Base-by-base conservation (phyloP, 768 basidiomycete genomes). In the Clavaria fumosa region DNA sequence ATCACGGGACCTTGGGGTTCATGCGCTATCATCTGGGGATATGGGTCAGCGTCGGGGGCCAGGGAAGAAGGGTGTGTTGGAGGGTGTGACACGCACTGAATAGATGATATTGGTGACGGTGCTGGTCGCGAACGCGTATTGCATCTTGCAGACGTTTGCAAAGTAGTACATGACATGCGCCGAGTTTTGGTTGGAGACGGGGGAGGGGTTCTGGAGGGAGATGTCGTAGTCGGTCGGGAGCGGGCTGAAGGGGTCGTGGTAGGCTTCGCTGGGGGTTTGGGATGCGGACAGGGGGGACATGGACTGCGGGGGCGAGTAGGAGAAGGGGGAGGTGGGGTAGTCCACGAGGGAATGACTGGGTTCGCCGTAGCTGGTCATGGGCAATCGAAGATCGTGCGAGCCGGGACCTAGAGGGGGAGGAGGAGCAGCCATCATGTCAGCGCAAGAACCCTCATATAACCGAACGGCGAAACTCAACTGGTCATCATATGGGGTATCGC, bases 121-220 rank as follows among this genome's bases (percentile, higher is more conserved):
- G 41, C 72, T 73, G 7, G 71, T 69, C 24, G 72, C 66, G 50
- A 82, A 80, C 27, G 72, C 62, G 45, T 71, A 75, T 48, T 82
- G 75, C 41, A 75, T 58, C 46, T 69, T 69, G 15, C 72, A 70
- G 43, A 84, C 75, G 42, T 76, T 65, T 37, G 72, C 69, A 51
- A 86, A 83, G 54, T 83, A 85, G 55, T 83, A 79, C 47, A 74
- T 58, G 37, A 81, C 69, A 43, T 75, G 68, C 24, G 68, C 53
- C 23, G 54, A 50, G 39, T 57, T 60, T 44, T 69, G 65, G 27
- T 56, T 56, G 19, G 58, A 42, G 37, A 65, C 18, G 11, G 41
- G 15, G 11, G 37, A 20, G 12, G 24, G 6, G 32, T 12, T 14
- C 21, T 10, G 43, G 35, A 21, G 31, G 32, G 5, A 35, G 22